Evolutionary conservation across 139 green algal species (phyloP).

Genomic region (Tetradesmus lagerheimii): DNA sequence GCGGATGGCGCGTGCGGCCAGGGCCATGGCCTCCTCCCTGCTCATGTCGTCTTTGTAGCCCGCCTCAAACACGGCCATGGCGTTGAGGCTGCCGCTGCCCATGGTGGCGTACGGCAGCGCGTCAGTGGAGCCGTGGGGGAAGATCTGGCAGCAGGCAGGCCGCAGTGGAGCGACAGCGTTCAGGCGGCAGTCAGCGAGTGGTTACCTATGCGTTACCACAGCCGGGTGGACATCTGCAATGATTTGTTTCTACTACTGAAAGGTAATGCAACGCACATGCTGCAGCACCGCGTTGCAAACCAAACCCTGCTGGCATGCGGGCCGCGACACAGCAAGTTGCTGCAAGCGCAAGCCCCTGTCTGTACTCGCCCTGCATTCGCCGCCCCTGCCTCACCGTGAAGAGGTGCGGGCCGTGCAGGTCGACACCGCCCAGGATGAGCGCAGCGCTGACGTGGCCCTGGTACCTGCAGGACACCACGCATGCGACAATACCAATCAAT

Average conservation of each 20-base stretch:
- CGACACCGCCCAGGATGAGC: constrained; percentile 95
- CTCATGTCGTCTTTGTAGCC: constrained; percentile 97
- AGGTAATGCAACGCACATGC: too few relatives aligned
- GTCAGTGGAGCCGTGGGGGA: constrained; percentile 98
- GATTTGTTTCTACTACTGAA: too few relatives aligned
- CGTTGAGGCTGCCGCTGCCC: constrained; percentile 95
- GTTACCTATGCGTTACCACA: too few relatives aligned
- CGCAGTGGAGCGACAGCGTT: not conserved
- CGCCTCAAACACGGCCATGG: constrained; percentile 98
- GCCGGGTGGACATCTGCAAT: too few relatives aligned
- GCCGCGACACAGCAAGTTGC: too few relatives aligned
- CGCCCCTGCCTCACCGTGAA: constrained; percentile 82
- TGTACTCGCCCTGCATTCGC: not conserved
- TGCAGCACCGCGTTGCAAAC: too few relatives aligned
- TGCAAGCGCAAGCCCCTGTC: too few relatives aligned
- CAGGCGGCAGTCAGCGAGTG: not conserved
- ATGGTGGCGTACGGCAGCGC: constrained; percentile 97
- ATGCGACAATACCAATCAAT: too few relatives aligned
- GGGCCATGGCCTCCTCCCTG: constrained; percentile 84
- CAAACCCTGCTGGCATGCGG: too few relatives aligned
- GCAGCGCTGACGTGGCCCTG: constrained; percentile 97
- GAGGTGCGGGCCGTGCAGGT: constrained; percentile 95
- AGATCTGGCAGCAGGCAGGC: constrained; percentile 78
- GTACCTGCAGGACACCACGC: constrained; percentile 76
- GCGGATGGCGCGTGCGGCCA: constrained; percentile 84